Conservation (phyloP, 805 yeast genomes). For the Nakazawaea laoshanensis region DNA sequence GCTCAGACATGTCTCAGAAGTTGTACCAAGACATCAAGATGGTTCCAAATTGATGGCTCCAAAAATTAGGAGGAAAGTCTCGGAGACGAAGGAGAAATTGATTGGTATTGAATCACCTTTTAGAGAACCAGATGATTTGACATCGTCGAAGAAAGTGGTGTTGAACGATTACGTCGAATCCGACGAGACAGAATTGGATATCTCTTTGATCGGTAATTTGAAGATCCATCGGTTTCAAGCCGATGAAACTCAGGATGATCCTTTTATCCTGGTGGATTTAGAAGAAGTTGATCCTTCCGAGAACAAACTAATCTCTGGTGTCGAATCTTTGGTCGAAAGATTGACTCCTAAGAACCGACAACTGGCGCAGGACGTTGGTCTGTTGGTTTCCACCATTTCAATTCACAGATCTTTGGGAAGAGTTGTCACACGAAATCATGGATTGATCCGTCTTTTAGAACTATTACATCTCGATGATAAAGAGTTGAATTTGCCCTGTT, state of each 20-base stretch:
- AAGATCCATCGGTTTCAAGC: no score
- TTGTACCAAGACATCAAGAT: constrained; percentile 4
- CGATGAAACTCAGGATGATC: constrained; percentile 5
- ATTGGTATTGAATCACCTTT: constrained; percentile 9
- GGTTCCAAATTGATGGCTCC: not conserved
- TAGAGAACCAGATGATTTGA: constrained; percentile 4
- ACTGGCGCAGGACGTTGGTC: not conserved
- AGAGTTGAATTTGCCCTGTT: not conserved
- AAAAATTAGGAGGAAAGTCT: constrained; percentile 3
- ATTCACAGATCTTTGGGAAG: constrained; percentile 1
- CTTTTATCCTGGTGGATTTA: constrained; percentile 3
- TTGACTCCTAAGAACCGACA: constrained; percentile 3
- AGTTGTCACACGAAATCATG: constrained; percentile 5
- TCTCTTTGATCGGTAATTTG: no score
- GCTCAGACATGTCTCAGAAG: constrained; percentile 37
- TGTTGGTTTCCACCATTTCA: not conserved
- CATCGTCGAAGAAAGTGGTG: not conserved
- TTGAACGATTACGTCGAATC: constrained; percentile 1
- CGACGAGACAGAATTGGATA: not conserved
- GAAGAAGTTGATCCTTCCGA: constrained; percentile 7
- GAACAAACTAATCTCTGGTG: constrained; percentile 1
- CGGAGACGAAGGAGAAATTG: constrained; percentile 5
- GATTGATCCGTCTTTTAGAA: constrained; percentile 7
- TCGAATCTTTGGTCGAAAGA: constrained; percentile 5
- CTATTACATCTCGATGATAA: constrained; percentile 1